A percentile compares a stretch with the other conserved stretches of the same genome.
phyloP scores from a whole-genome alignment of 768 basidiomycete species.

The Mycena epipterygia region DNA sequence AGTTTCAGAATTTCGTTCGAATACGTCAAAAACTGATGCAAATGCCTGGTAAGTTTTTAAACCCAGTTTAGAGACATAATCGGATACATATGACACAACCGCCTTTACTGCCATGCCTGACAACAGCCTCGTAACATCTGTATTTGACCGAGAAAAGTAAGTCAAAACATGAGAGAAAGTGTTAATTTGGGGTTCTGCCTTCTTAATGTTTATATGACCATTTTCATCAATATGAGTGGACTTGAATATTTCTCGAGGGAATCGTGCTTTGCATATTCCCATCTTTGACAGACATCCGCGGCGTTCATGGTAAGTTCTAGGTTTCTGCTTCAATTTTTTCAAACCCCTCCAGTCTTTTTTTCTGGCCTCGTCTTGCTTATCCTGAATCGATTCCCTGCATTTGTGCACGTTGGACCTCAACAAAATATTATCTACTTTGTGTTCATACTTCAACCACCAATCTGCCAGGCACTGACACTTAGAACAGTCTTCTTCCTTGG shows the following conservation, averaged over 20 bases:
- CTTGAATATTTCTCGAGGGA: constrained; percentile 35
- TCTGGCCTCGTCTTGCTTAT: not conserved
- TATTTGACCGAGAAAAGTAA: constrained; percentile 3
- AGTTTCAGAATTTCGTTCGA: constrained; percentile 36
- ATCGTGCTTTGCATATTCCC: constrained; percentile 39
- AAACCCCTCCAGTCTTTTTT: constrained; percentile 14
- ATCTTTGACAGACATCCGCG: constrained; percentile 23
- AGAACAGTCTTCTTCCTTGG: constrained; percentile 1
- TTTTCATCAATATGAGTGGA: constrained; percentile 37
- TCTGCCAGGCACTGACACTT: not conserved
- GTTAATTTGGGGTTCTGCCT: not conserved
- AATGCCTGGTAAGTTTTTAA: constrained; percentile 16
- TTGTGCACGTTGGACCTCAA: constrained; percentile 37
- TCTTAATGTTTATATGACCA: constrained; percentile 25
- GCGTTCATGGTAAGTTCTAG: not conserved
- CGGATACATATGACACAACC: constrained; percentile 8
- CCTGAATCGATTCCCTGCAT: constrained; percentile 21
- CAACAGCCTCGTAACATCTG: constrained; percentile 8
- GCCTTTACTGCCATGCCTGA: constrained; percentile 18
- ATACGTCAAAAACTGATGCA: constrained; percentile 8
- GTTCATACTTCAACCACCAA: constrained; percentile 34
- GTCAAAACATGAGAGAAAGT: not conserved
- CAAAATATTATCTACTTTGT: constrained; percentile 37
- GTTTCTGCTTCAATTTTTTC: constrained; percentile 18
- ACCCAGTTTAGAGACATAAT: constrained; percentile 16